Percentiles rank a stretch among this genome's conserved stretches.
phyloP scores from a whole-genome alignment of 495 filamentous ascomycete species.

The Sordaria brevicollis region DNA sequence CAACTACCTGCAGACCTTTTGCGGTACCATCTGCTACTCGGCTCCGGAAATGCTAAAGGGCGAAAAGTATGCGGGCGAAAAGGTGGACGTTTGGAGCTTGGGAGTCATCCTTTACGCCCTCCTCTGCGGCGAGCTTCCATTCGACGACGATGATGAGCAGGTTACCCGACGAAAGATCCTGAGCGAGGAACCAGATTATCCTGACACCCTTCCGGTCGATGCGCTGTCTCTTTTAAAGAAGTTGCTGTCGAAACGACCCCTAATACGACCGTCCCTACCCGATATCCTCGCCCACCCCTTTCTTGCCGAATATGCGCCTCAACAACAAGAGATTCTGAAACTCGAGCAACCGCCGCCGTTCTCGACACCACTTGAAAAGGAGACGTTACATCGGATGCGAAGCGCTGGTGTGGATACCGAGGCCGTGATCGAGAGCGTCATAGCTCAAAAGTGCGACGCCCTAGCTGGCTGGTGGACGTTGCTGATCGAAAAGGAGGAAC shows the following conservation, averaged over 20 bases:
- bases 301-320: conserved; percentile 74
- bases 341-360: conserved; percentile 76
- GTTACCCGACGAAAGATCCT: conserved; percentile 79
- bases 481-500: conserved; percentile 88
- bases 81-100: conserved; percentile 96
- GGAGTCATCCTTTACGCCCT: conserved; percentile 94
- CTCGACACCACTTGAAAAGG: conserved; percentile 79
- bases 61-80: conserved; percentile 95
- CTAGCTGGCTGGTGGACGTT: conserved; percentile 96
- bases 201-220: conserved; percentile 66
- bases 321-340: conserved; percentile 85
- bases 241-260: conserved; percentile 78
- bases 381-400: conserved; percentile 85
- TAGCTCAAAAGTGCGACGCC: conserved; percentile 78
- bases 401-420: conserved; percentile 93
- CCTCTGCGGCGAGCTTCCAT: conserved; percentile 85
- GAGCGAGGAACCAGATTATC: conserved; percentile 71
- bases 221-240: conserved; percentile 63
- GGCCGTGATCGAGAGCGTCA: conserved; percentile 84
- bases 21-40: conserved; percentile 94
- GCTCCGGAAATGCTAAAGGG: conserved; percentile 98
- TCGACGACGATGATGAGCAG: conserved; percentile 87
- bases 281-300: conserved; percentile 87
- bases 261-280: conserved; percentile 72
- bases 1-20: conserved; percentile 95